Conservation (phyloP, 805 yeast genomes). For the Cyberlindnera mycetangii region DNA sequence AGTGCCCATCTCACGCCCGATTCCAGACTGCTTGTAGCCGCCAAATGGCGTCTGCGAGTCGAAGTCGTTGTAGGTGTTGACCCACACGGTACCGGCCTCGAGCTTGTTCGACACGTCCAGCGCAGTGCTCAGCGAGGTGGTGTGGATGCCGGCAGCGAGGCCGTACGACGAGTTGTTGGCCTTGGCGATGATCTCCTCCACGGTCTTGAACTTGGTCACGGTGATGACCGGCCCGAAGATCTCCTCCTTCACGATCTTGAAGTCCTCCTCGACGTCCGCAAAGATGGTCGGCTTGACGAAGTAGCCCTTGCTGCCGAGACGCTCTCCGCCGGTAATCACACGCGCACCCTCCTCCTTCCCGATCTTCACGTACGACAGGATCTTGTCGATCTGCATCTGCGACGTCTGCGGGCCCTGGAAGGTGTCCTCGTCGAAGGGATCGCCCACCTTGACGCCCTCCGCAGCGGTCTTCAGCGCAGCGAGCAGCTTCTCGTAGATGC, state of each 20-base stretch:
- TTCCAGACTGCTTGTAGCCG: constrained; percentile 84
- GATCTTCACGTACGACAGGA: constrained; percentile 56
- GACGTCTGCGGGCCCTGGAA: constrained; percentile 80
- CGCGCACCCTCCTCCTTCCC: constrained; percentile 71
- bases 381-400: constrained; percentile 61
- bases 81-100: constrained; percentile 81
- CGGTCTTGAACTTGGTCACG: constrained; percentile 64
- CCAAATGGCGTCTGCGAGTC: constrained; percentile 89
- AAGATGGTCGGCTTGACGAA: constrained; percentile 82
- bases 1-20: constrained; percentile 88
- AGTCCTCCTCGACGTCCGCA: constrained; percentile 71
- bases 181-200: constrained; percentile 68
- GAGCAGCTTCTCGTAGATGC: constrained; percentile 64
- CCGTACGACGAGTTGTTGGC: constrained; percentile 83
- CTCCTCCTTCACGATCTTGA: constrained; percentile 81
- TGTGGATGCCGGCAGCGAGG: constrained; percentile 85
- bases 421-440: constrained; percentile 68
- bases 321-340: constrained; percentile 79
- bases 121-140: constrained; percentile 64
- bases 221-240: constrained; percentile 90
- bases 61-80: constrained; percentile 82
- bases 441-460: constrained; percentile 62
- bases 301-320: constrained; percentile 66
- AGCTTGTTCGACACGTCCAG: constrained; percentile 62
- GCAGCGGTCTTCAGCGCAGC: constrained; percentile 50